Evolutionary conservation across 305 asterid species (phyloP).

Genomic region (Rubia tinctorum): DNA sequence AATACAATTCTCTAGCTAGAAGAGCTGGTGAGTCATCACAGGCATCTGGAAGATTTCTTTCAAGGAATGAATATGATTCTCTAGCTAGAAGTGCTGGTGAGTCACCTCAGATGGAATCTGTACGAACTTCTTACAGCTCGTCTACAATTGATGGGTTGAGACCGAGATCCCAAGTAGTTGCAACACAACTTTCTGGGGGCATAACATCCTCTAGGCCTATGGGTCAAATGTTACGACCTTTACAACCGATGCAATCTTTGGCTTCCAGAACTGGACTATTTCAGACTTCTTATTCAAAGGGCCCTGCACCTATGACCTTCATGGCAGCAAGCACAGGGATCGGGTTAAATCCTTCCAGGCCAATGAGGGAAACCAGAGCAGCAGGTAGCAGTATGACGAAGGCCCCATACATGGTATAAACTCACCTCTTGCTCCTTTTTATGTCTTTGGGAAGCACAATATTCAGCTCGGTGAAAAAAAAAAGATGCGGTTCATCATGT

Average conservation of each 20-base stretch:
- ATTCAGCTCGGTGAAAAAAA: not conserved
- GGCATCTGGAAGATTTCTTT: slow-evolving; percentile 18
- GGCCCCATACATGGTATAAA: slow-evolving; percentile 30
- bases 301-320: slow-evolving; percentile 23
- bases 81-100: slow-evolving; percentile 21
- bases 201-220: slow-evolving; percentile 26
- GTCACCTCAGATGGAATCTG: slow-evolving; percentile 20
- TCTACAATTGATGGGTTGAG: slow-evolving; percentile 25
- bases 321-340: slow-evolving; percentile 13
- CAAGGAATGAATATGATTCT: slow-evolving; percentile 17
- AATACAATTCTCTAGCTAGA: slow-evolving; percentile 20
- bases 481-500: not conserved
- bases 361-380: slow-evolving; percentile 25
- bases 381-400: slow-evolving; percentile 30
- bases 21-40: slow-evolving; percentile 18
- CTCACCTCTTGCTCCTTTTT: slow-evolving; percentile 8
- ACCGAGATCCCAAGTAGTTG: slow-evolving; percentile 17
- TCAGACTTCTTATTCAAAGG: slow-evolving; percentile 26
- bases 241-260: slow-evolving; percentile 24
- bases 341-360: slow-evolving; percentile 27
- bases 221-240: slow-evolving; percentile 23
- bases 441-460: not conserved
- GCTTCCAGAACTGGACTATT: slow-evolving; percentile 24
- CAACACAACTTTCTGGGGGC: slow-evolving; percentile 19
- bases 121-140: slow-evolving; percentile 29